phyloP scores from a whole-genome alignment of 345 rosid species.

The Angophora floribunda region DNA sequence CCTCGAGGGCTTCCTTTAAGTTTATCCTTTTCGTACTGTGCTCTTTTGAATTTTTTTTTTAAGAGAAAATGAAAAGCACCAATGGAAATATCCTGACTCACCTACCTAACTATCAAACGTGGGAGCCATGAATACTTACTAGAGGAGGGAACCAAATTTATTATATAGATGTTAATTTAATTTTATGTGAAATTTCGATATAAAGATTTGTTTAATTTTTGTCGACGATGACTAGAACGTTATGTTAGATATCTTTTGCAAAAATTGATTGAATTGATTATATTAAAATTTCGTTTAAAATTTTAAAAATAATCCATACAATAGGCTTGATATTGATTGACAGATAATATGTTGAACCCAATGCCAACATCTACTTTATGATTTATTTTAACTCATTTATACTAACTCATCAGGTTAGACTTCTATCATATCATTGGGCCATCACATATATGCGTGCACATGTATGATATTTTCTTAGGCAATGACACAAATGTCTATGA shows the following conservation, averaged over 20 bases:
- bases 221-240: rapidly evolving
- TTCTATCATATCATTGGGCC: rapidly evolving
- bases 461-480: background rate
- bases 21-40: background rate
- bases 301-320: rapidly evolving
- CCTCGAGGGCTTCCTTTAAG: background rate
- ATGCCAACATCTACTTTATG: background rate
- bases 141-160: background rate
- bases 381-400: background rate
- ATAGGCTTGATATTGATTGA: background rate
- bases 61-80: background rate
- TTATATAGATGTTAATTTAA: too few species aligned
- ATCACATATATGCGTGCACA: rapidly evolving
- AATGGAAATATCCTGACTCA: background rate
- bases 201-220: background rate
- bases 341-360: too few species aligned
- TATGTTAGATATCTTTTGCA: rapidly evolving
- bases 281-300: background rate
- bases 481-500: too few species aligned
- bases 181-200: background rate
- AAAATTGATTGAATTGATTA: rapidly evolving
- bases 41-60: background rate
- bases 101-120: background rate
- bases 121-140: background rate
- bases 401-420: background rate